Evolutionary conservation across 257 asterid species (phyloP).

Genomic region (Petunia secreta): DNA sequence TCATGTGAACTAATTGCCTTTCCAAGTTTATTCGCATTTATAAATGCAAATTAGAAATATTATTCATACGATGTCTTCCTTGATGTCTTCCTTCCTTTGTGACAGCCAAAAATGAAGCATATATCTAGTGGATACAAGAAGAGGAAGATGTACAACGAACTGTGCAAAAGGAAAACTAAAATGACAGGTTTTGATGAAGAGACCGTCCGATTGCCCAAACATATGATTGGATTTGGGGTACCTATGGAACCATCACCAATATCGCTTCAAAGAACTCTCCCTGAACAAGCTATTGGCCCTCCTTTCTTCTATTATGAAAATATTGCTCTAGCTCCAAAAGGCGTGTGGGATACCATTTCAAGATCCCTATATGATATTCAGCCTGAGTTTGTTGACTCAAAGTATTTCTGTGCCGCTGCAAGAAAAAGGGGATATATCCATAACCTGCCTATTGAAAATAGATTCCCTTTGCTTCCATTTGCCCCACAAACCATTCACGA

Average conservation of each 20-base stretch:
- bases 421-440: slow-evolving; percentile 52
- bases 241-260: slow-evolving; percentile 28
- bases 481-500: slow-evolving; percentile 42
- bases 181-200: slow-evolving; percentile 27
- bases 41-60: neutral
- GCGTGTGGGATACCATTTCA: slow-evolving; percentile 45
- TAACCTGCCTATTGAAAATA: slow-evolving; percentile 38
- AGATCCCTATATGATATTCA: slow-evolving; percentile 35
- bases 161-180: slow-evolving; percentile 29
- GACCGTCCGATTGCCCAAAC: slow-evolving; percentile 41
- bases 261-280: slow-evolving; percentile 33
- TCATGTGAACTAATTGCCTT: neutral
- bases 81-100: neutral
- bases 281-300: slow-evolving; percentile 41
- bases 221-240: slow-evolving; percentile 50
- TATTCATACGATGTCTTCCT: neutral
- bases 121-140: slow-evolving; percentile 28
- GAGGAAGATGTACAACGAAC: slow-evolving; percentile 26
- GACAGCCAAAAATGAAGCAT: slow-evolving; percentile 38
- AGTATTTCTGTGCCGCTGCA: slow-evolving; percentile 46
- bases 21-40: neutral
- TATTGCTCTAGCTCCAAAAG: slow-evolving; percentile 49
- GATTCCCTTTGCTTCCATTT: slow-evolving; percentile 44
- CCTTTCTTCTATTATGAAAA: slow-evolving; percentile 54
- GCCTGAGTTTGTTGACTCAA: slow-evolving; percentile 51